These are phyloP conservation scores for Paecilomyces sp. DNA, from an alignment of 2,329 filamentous ascomycete genomes.

Conservation along the genomic window DNA sequence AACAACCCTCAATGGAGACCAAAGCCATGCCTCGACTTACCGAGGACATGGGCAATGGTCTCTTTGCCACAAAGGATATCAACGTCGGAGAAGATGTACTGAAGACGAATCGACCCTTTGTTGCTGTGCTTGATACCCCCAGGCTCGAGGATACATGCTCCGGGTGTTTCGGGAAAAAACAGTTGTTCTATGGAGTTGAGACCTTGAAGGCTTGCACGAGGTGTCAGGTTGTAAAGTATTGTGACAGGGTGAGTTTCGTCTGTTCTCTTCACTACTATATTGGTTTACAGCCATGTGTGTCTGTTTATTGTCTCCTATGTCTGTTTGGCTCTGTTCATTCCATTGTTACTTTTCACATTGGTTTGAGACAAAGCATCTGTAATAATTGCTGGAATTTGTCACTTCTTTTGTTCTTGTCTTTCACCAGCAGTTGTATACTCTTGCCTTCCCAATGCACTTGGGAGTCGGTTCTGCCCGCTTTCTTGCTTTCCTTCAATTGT, in stretches of 20 bases:
- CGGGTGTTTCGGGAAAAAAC: slow-evolving; percentile 45
- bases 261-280: neutral
- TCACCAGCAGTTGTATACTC: no score
- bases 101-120: slow-evolving; percentile 43
- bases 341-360: no score
- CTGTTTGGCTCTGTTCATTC: neutral
- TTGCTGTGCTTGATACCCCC: slow-evolving; percentile 47
- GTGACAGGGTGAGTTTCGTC: slow-evolving; percentile 44
- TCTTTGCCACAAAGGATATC: slow-evolving; percentile 48
- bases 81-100: slow-evolving; percentile 43
- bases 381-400: no score
- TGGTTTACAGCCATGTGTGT: neutral
- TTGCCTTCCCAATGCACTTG: no score
- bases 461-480: no score
- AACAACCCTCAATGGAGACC: slow-evolving; percentile 12
- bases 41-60: slow-evolving; percentile 41
- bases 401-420: no score
- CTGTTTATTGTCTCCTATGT: neutral
- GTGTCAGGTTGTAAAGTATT: slow-evolving; percentile 54
- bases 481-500: no score
- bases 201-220: slow-evolving; percentile 49
- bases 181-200: slow-evolving; percentile 11
- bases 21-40: slow-evolving; percentile 17
- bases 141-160: slow-evolving; percentile 50
- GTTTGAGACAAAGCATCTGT: no score